Evolutionary conservation across 2,329 filamentous ascomycete genomes (phyloP).

Genomic region (Metarhizium anisopliae): DNA sequence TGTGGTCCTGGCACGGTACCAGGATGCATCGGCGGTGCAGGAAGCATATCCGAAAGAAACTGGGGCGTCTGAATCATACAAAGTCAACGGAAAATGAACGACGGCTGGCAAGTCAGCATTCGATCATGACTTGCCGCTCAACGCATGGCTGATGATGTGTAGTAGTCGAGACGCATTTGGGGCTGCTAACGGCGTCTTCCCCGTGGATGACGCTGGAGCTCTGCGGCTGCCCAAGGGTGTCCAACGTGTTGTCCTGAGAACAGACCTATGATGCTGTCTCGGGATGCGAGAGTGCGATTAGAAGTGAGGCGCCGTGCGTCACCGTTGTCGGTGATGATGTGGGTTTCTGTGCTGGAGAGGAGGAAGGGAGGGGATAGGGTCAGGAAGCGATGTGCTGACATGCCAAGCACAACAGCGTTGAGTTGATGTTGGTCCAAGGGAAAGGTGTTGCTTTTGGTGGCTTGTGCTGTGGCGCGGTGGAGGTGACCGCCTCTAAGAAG

Average conservation of each 20-base stretch:
- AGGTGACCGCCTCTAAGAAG: neutral
- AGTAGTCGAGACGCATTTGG: constrained; percentile 30
- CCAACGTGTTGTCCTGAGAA: neutral
- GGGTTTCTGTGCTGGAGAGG: neutral
- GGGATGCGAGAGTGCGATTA: neutral
- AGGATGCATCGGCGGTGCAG: constrained; percentile 43
- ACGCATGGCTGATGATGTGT: constrained; percentile 28
- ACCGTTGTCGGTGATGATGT: neutral
- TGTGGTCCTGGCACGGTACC: constrained; percentile 36
- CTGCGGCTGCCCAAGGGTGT: neutral
- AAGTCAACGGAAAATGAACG: constrained; percentile 9
- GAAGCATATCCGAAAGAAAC: constrained; percentile 31
- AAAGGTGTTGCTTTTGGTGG: neutral
- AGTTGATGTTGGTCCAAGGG: neutral
- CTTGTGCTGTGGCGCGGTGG: constrained; percentile 1
- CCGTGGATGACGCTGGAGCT: constrained; percentile 2
- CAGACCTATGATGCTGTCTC: no score
- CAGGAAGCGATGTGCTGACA: neutral
- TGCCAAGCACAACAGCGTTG: neutral
- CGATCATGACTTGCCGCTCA: constrained; percentile 35
- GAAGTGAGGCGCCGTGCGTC: neutral
- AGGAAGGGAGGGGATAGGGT: neutral
- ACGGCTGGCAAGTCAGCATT: constrained; percentile 15
- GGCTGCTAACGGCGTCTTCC: constrained; percentile 16
- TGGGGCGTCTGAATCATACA: neutral